A percentile compares a stretch with the other conserved stretches of the same genome.
These are phyloP conservation scores for Trichoderma harzianum DNA, from an alignment of 2,329 filamentous ascomycete genomes.

Conservation along the genomic window DNA sequence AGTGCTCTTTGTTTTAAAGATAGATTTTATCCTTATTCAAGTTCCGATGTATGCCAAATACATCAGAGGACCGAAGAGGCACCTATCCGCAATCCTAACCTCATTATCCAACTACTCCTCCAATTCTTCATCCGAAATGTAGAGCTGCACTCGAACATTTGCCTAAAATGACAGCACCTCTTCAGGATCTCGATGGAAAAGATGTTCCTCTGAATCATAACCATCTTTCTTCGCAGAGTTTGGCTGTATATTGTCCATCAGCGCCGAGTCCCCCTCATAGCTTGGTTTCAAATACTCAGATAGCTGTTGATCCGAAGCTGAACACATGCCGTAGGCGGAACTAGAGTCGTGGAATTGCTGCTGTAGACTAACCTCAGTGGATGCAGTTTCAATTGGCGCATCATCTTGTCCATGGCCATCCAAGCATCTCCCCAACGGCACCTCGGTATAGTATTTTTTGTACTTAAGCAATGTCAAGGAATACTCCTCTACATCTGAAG, in stretches of 20 bases:
- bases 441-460: constrained; percentile 31
- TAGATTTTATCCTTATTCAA: not conserved
- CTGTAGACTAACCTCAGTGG: not conserved
- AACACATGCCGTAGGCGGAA: not conserved
- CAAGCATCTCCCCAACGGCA: constrained; percentile 31
- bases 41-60: not conserved
- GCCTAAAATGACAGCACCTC: constrained; percentile 34
- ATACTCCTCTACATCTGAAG: constrained; percentile 29
- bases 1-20: not conserved
- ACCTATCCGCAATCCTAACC: not conserved
- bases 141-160: constrained; percentile 29
- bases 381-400: not conserved
- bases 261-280: not conserved
- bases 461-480: constrained; percentile 34
- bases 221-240: not conserved
- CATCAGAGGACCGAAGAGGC: too few species aligned
- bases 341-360: not conserved
- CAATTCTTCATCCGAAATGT: constrained; percentile 33
- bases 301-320: not conserved
- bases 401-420: constrained; percentile 20
- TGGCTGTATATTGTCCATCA: not conserved
- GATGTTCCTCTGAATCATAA: not conserved
- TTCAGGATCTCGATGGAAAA: constrained; percentile 21
- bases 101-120: constrained; percentile 11
- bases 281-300: not conserved